A percentile compares a stretch with the other conserved stretches of the same genome.
These are phyloP conservation scores for Zymoseptoria crescenta DNA, from an alignment of 2,329 filamentous ascomycete genomes.

Conservation along the genomic window DNA sequence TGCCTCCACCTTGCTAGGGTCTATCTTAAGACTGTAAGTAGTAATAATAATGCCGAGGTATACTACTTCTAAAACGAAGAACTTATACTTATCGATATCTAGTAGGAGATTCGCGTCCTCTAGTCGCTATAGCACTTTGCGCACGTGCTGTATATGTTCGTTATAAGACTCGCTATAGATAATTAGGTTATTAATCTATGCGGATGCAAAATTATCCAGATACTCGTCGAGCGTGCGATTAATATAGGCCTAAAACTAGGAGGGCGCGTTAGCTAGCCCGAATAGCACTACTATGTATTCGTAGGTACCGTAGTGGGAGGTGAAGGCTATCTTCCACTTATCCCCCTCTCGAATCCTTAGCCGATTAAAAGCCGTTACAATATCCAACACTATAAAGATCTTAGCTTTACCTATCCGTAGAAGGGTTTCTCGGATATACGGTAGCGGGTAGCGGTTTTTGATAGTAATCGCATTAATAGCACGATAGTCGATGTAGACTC, in stretches of 20 bases:
- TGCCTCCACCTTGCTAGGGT: constrained; percentile 3
- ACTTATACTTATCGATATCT: constrained; percentile 4
- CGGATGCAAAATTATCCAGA: constrained; percentile 18
- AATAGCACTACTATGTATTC: constrained; percentile 23
- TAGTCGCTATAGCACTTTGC: constrained; percentile 20
- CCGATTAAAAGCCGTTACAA: constrained; percentile 21
- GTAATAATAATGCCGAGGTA: constrained; percentile 22
- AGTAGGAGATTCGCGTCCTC: constrained; percentile 9
- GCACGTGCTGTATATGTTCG: constrained; percentile 21
- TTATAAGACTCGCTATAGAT: constrained; percentile 23
- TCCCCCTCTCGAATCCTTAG: constrained; percentile 15
- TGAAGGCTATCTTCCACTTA: constrained; percentile 21
- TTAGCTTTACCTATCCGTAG: constrained; percentile 12
- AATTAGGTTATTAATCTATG: constrained; percentile 25
- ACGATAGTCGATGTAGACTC: constrained; percentile 17
- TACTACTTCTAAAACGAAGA: constrained; percentile 20
- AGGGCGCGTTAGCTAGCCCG: constrained; percentile 18
- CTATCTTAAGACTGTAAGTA: constrained; percentile 19
- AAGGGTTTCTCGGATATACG: constrained; percentile 17
- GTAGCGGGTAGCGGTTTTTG: constrained; percentile 24
- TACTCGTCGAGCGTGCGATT: constrained; percentile 20
- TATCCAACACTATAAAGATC: constrained; percentile 20
- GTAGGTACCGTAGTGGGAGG: constrained; percentile 16
- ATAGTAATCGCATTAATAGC: constrained; percentile 22
- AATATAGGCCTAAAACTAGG: constrained; percentile 22